A percentile compares a stretch with the other conserved stretches of the same genome.
Evolutionary conservation across 2,329 filamentous ascomycete species (phyloP).

Genomic region (Nothopassalora personata): DNA sequence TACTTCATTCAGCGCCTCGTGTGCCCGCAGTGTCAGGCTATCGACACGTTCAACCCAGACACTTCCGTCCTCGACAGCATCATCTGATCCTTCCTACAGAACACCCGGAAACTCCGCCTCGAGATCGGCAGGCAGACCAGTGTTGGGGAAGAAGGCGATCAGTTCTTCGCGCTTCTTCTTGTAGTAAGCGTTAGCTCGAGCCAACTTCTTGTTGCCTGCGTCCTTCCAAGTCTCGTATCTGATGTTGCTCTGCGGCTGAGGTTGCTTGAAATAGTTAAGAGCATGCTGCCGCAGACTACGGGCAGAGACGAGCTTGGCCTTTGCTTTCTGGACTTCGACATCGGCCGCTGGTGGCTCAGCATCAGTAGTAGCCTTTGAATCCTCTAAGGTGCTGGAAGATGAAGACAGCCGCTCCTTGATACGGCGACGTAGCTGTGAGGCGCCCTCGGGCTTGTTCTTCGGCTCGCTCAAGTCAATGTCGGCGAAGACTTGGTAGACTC

Average conservation of each 20-base stretch:
- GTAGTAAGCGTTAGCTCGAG: conserved; percentile 18
- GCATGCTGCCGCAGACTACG: conserved; percentile 7
- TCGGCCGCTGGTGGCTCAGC: background rate
- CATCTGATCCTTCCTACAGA: background rate
- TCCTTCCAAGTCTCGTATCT: conserved; percentile 7
- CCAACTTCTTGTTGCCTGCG: conserved; percentile 10
- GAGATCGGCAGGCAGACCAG: conserved; percentile 4
- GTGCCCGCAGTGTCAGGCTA: background rate
- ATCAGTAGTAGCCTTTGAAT: background rate
- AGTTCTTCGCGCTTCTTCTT: conserved; percentile 14
- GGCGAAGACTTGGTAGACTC: conserved; percentile 14
- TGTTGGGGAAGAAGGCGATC: background rate
- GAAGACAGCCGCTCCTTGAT: background rate
- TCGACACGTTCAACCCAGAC: background rate
- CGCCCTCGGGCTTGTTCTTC: conserved; percentile 8
- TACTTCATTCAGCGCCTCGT: background rate
- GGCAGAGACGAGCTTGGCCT: conserved; percentile 6
- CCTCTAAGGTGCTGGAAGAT: background rate
- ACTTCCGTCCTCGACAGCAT: background rate
- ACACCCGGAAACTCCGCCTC: background rate
- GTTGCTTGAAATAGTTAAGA: conserved; percentile 4
- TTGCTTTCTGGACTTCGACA: background rate
- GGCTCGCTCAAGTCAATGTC: conserved; percentile 9
- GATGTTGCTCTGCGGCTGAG: conserved; percentile 9
- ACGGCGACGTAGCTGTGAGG: background rate